Percentiles rank a stretch among this genome's conserved stretches.
Conservation (phyloP, 1,284 basidiomycete species). For the Ganoderma leucocontextum region DNA sequence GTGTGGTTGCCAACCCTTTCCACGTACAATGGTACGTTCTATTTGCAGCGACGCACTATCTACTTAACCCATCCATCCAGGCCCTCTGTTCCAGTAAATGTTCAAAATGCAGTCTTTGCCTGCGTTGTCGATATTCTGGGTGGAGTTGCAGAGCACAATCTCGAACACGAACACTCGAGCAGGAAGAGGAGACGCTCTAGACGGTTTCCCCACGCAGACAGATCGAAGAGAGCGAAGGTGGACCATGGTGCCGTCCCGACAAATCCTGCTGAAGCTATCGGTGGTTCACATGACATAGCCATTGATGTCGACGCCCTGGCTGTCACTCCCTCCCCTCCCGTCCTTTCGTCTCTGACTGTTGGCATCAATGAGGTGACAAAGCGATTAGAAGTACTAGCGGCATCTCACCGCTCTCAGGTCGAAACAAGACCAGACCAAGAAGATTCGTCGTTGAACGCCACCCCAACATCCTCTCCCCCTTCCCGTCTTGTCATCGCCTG, state of each 20-base stretch:
- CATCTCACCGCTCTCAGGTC: slow-evolving; percentile 40
- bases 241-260: neutral
- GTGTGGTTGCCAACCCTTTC: slow-evolving; percentile 76
- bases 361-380: slow-evolving; percentile 88
- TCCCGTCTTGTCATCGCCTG: slow-evolving; percentile 68
- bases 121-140: slow-evolving; percentile 57
- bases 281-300: neutral
- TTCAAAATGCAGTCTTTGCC: slow-evolving; percentile 68
- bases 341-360: slow-evolving; percentile 54
- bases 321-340: slow-evolving; percentile 48
- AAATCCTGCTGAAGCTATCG: neutral
- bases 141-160: slow-evolving; percentile 56
- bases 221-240: slow-evolving; percentile 29
- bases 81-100: slow-evolving; percentile 69
- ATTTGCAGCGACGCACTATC: neutral
- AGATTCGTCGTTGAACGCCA: neutral
- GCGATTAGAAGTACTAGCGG: slow-evolving; percentile 69
- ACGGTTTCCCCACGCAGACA: slow-evolving; percentile 12
- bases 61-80: slow-evolving; percentile 45
- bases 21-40: slow-evolving; percentile 67
- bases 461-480: slow-evolving; percentile 9
- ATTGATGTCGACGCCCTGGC: neutral
- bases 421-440: neutral
- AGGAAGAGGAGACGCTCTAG: slow-evolving; percentile 47
- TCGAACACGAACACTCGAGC: slow-evolving; percentile 40